Conservation (phyloP, 805 yeast species). For the Cyberlindnera petersonii region DNA sequence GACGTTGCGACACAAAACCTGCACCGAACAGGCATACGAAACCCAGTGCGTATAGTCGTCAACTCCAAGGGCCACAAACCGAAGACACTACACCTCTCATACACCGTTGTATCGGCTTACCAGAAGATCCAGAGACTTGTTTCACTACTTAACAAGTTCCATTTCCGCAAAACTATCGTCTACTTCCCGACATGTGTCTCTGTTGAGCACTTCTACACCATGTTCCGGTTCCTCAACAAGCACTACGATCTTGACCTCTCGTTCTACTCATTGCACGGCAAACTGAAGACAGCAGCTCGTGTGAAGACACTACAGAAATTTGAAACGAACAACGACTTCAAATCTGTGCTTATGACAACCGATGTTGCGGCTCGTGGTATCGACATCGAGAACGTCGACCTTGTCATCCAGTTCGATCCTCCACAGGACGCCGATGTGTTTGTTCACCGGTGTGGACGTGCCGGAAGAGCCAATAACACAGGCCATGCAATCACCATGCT, state of each 20-base stretch:
- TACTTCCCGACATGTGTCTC: slow-evolving; percentile 88
- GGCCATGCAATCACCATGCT: slow-evolving; percentile 80
- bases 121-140: slow-evolving; percentile 58
- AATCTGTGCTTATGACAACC: slow-evolving; percentile 76
- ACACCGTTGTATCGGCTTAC: slow-evolving; percentile 55
- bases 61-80: slow-evolving; percentile 57
- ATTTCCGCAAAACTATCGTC: slow-evolving; percentile 77
- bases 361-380: slow-evolving; percentile 99
- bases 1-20: slow-evolving; percentile 75
- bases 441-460: slow-evolving; percentile 90
- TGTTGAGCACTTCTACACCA: slow-evolving; percentile 70
- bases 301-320: slow-evolving; percentile 66
- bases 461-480: slow-evolving; percentile 84
- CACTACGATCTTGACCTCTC: slow-evolving; percentile 31
- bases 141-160: slow-evolving; percentile 46
- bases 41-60: slow-evolving; percentile 86
- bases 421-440: slow-evolving; percentile 92
- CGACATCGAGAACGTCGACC: slow-evolving; percentile 91
- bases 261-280: slow-evolving; percentile 84
- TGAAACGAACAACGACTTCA: slow-evolving; percentile 30
- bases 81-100: slow-evolving; percentile 55
- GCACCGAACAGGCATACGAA: slow-evolving; percentile 85
- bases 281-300: slow-evolving; percentile 76
- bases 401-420: slow-evolving; percentile 91
- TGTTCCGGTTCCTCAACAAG: slow-evolving; percentile 41